Percentiles rank a stretch among this genome's conserved stretches.
Conservation (phyloP, 441 rosid species). For the Melianthus villosus region DNA sequence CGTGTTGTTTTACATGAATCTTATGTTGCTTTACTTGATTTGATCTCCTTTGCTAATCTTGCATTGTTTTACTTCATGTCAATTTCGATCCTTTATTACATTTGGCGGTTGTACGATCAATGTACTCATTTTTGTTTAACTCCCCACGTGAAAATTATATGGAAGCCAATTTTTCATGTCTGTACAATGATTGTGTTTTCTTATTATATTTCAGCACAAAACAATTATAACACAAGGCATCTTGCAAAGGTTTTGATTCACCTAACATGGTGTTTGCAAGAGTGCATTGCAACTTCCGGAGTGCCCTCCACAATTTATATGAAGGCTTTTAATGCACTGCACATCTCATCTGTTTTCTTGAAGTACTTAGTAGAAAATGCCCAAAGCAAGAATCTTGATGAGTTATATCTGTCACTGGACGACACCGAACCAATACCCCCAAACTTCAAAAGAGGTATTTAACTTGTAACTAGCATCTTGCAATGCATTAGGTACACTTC, state of each 20-base stretch:
- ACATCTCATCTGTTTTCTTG: constrained; percentile 66
- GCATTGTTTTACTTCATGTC: too few relatives aligned
- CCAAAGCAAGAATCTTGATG: constrained; percentile 25
- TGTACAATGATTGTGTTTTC: background rate
- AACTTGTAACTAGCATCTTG: too few relatives aligned
- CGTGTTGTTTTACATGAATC: too few relatives aligned
- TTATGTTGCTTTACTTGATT: too few relatives aligned
- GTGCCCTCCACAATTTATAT: constrained; percentile 21
- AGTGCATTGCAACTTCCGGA: constrained; percentile 34
- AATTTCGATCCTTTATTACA: too few relatives aligned
- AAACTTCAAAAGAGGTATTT: constrained; percentile 46
- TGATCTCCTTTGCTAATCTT: too few relatives aligned
- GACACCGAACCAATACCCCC: constrained; percentile 47
- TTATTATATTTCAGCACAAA: constrained; percentile 33
- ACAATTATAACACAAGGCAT: constrained; percentile 65
- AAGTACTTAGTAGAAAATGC: constrained; percentile 64
- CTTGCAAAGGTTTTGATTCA: constrained; percentile 77
- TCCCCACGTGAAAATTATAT: too few relatives aligned
- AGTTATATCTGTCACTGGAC: constrained; percentile 45
- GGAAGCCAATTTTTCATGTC: too few relatives aligned
- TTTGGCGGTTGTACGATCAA: too few relatives aligned
- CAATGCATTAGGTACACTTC: too few relatives aligned
- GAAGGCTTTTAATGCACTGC: constrained; percentile 65
- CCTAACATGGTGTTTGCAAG: constrained; percentile 66
- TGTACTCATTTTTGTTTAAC: too few relatives aligned